These are phyloP conservation scores for Malassezia caprae DNA, from an alignment of 1,284 basidiomycete species.

Conservation along the genomic window DNA sequence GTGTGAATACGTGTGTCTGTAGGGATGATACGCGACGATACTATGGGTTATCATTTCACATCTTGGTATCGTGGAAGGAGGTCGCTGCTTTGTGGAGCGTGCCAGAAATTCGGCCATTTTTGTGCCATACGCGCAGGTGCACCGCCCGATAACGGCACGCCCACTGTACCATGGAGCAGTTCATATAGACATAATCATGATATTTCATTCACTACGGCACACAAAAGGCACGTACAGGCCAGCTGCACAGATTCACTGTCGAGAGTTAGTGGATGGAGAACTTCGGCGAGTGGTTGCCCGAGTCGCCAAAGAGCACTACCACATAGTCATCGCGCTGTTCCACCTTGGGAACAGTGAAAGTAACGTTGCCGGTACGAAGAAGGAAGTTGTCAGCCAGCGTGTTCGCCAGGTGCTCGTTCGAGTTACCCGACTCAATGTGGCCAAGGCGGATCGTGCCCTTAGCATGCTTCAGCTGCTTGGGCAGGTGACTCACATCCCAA, in stretches of 20 bases:
- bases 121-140: too few relatives aligned
- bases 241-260: not conserved
- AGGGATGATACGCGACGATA: too few relatives aligned
- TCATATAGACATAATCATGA: too few relatives aligned
- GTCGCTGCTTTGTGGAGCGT: too few relatives aligned
- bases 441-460: constrained; percentile 21
- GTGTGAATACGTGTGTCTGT: too few relatives aligned
- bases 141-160: too few relatives aligned
- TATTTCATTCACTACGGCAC: not conserved
- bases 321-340: constrained; percentile 23
- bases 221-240: not conserved
- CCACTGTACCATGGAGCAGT: too few relatives aligned
- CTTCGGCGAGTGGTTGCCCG: constrained; percentile 23
- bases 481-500: constrained; percentile 19
- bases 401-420: constrained; percentile 17
- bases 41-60: too few relatives aligned
- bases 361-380: constrained; percentile 14
- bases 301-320: constrained; percentile 29
- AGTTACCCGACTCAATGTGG: constrained; percentile 10
- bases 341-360: constrained; percentile 20
- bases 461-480: constrained; percentile 2
- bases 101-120: too few relatives aligned
- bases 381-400: constrained; percentile 22
- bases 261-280: constrained; percentile 22
- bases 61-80: too few relatives aligned